phyloP scores from a whole-genome alignment of 495 filamentous ascomycete genomes.

The Hypoxylon intermedium region DNA sequence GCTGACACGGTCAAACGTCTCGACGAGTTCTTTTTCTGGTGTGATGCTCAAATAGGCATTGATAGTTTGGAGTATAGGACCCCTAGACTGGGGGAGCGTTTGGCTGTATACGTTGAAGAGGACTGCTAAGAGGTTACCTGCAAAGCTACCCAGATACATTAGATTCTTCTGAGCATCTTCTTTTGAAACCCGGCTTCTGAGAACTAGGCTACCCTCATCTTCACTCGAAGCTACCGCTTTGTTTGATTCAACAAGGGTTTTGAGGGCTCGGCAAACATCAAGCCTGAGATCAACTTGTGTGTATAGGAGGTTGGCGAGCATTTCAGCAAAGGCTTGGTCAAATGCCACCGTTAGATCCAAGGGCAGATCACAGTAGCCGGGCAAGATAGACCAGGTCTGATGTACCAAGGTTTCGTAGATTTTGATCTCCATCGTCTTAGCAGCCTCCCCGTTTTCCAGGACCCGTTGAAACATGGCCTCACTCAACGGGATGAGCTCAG shows the following conservation, averaged over 20 bases:
- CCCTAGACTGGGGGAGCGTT: slow-evolving; percentile 89
- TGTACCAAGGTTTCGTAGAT: slow-evolving; percentile 96
- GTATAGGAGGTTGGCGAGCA: slow-evolving; percentile 89
- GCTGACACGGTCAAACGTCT: slow-evolving; percentile 85
- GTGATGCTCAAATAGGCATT: slow-evolving; percentile 93
- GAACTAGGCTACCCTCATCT: slow-evolving; percentile 70
- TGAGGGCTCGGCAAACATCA: slow-evolving; percentile 84
- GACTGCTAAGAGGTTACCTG: slow-evolving; percentile 88
- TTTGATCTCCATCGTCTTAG: slow-evolving; percentile 93
- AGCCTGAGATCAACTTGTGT: slow-evolving; percentile 85
- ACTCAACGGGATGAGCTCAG: slow-evolving; percentile 85
- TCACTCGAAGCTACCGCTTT: slow-evolving; percentile 71
- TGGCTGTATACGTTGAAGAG: slow-evolving; percentile 98
- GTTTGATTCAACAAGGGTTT: slow-evolving; percentile 88
- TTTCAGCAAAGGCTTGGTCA: slow-evolving; percentile 89
- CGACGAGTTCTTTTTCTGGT: slow-evolving; percentile 73
- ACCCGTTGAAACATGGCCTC: slow-evolving; percentile 89
- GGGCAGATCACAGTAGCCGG: slow-evolving; percentile 92
- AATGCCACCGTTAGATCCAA: slow-evolving; percentile 78
- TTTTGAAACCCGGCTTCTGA: slow-evolving; percentile 77
- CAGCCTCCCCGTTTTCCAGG: slow-evolving; percentile 74
- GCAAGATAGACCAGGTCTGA: slow-evolving; percentile 93
- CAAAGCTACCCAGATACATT: slow-evolving; percentile 74
- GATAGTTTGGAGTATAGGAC: slow-evolving; percentile 88
- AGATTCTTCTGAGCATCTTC: slow-evolving; percentile 77